A percentile compares a stretch with the other conserved stretches of the same genome.
phyloP scores from a whole-genome alignment of 2,329 filamentous ascomycete genomes.

The Pseudopithomyces chartarum region DNA sequence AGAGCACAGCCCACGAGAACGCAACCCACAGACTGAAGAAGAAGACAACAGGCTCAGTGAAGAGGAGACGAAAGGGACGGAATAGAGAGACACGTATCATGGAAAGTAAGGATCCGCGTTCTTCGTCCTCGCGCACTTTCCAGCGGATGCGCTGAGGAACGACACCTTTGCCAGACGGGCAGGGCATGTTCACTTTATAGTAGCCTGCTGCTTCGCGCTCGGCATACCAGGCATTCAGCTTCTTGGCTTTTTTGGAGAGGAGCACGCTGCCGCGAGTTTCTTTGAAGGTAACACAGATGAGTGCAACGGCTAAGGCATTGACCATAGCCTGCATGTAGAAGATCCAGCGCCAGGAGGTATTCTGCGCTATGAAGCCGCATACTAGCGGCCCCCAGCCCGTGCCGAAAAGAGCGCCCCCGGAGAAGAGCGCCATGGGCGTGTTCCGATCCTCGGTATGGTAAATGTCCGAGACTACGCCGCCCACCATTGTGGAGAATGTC shows the following conservation, averaged over 20 bases:
- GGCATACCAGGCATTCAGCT: constrained; percentile 80
- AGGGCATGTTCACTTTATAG: constrained; percentile 57
- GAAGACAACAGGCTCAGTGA: constrained; percentile 79
- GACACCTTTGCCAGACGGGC: constrained; percentile 27
- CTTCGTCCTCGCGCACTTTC: constrained; percentile 79
- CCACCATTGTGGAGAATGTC: constrained; percentile 85
- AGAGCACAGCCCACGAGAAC: constrained; percentile 88
- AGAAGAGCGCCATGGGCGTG: constrained; percentile 87
- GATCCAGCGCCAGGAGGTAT: constrained; percentile 79
- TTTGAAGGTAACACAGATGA: constrained; percentile 72
- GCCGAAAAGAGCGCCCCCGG: constrained; percentile 76
- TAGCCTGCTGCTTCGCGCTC: constrained; percentile 69
- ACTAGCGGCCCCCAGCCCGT: constrained; percentile 80
- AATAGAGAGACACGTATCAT: constrained; percentile 77
- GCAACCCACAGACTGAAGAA: constrained; percentile 89
- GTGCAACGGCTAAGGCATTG: constrained; percentile 65
- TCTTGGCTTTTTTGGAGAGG: constrained; percentile 73
- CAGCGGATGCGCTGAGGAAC: constrained; percentile 69
- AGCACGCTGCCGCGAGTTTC: constrained; percentile 85
- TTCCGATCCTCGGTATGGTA: constrained; percentile 81
- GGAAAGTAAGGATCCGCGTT: constrained; percentile 67
- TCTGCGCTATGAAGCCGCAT: constrained; percentile 69
- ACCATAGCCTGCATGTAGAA: constrained; percentile 85
- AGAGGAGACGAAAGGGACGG: constrained; percentile 77
- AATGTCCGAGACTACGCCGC: constrained; percentile 88